Percentiles rank a stretch among this genome's conserved stretches.
Conservation (phyloP, 2,329 filamentous ascomycete species). For the Trichoderma atroviride region DNA sequence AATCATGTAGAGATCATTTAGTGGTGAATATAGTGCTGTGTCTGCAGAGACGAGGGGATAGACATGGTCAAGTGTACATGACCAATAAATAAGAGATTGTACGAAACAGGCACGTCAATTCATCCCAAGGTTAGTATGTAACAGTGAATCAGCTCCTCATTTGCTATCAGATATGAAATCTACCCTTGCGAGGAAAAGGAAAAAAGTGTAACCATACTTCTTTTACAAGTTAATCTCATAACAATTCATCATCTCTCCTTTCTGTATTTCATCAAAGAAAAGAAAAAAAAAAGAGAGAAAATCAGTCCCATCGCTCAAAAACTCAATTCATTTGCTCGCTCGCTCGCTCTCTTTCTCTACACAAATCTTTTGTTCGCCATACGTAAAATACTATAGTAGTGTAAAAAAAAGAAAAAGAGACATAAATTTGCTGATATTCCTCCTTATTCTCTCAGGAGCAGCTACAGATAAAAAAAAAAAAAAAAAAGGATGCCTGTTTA, state of each 20-base stretch:
- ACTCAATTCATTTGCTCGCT: background rate
- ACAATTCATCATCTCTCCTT: background rate
- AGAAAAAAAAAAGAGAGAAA: background rate
- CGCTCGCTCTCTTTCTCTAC: background rate
- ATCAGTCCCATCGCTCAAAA: background rate
- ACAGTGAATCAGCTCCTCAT: background rate
- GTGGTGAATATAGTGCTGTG: background rate
- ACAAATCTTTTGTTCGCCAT: background rate
- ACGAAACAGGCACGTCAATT: background rate
- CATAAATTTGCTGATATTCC: background rate
- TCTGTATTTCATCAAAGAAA: background rate
- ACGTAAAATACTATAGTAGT: background rate
- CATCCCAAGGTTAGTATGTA: too few species aligned
- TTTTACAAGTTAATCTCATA: background rate
- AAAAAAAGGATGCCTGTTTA: background rate
- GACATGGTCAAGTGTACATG: background rate
- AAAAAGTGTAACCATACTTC: background rate
- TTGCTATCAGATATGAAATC: background rate
- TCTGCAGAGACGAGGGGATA: background rate
- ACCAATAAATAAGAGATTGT: background rate
- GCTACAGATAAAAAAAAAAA: background rate
- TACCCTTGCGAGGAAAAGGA: background rate
- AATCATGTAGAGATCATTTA: background rate
- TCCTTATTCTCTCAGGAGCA: slow-evolving; percentile 5
- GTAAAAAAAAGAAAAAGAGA: background rate